Base-by-base conservation (phyloP, 2,329 filamentous ascomycete genomes). In the Sporothrix inflata region DNA sequence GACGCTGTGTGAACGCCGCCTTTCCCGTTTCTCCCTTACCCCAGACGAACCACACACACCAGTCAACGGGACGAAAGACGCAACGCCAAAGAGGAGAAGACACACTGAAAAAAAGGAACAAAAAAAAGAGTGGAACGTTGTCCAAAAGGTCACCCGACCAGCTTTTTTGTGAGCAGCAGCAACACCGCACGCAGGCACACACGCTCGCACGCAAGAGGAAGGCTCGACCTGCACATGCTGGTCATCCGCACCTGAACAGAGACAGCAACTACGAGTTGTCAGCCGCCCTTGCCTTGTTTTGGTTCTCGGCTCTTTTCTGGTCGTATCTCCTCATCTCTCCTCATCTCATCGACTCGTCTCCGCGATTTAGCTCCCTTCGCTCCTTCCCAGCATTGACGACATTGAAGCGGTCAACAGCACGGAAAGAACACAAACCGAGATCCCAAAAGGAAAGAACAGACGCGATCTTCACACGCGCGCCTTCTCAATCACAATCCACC, bases 1-100 rank as follows among this genome's bases (percentile, higher is more conserved):
- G 51, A 63, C 34, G 21, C 57, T 40, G 9, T 16, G 30, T 19
- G 57, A 61, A 61, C 57, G 34, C 55, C 57, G 34, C 34, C n/a
- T 63, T 42, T 42, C 34, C 38, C 60, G 2, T 45, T 65, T 65
- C 60, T 45, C 38, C 27, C 65, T 38, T 55, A 42, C 49, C 66
- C 66, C 66, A 69, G 66, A 69, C 66, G 47, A 69, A n/a, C 66
- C 27, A 55, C 47, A 27, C 66, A 42, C 66, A 69, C 65, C 47
- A 14, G 19, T 38, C 34, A 6, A n/a, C 45, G 60, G 19, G 16
- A 12, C 27, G 53, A 51, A 51, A 61, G 55, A 40, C 55, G 45
- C 47, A 27, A 53, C 30, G 65, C 19, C 34, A 45, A 45, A 42
- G 40, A 42, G 19, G 19, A 21, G 3, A 61, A 34, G 30, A 24